Evolutionary conservation across 345 rosid species (phyloP).

Genomic region (Mercurialis annua): DNA sequence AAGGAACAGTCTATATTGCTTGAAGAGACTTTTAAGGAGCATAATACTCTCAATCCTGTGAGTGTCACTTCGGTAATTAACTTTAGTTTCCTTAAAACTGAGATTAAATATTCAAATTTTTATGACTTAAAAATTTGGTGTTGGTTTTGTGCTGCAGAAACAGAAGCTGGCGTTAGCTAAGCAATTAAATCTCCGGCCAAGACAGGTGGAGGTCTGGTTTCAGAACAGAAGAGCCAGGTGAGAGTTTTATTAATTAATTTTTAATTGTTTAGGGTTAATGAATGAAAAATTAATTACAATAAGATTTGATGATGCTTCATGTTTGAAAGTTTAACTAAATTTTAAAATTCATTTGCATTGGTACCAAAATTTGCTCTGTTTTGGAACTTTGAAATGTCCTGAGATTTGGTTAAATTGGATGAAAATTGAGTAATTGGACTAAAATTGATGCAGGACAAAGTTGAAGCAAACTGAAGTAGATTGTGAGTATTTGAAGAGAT

Average conservation of each 20-base stretch:
- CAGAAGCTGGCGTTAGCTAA: conserved; percentile 72
- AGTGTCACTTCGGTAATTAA: conserved; percentile 40
- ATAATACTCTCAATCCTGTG: conserved; percentile 82
- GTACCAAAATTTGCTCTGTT: neutral
- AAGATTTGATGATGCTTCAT: too few relatives aligned
- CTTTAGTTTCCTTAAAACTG: conserved; percentile 12
- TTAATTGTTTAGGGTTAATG: too few relatives aligned
- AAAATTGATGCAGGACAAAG: conserved; percentile 55
- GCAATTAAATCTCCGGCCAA: conserved; percentile 69
- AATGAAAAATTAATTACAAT: neutral
- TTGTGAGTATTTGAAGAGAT: conserved; percentile 70
- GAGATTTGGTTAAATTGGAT: neutral
- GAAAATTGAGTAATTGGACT: neutral
- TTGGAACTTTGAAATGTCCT: neutral
- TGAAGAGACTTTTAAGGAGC: conserved; percentile 85
- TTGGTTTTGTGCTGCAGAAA: conserved; percentile 44
- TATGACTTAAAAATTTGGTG: too few relatives aligned
- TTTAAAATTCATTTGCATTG: neutral
- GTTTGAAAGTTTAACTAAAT: too few relatives aligned
- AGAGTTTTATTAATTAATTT: conserved; percentile 4
- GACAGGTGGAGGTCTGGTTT: conserved; percentile 95
- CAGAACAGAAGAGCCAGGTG: conserved; percentile 93
- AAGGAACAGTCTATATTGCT: conserved; percentile 77
- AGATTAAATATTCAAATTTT: too few relatives aligned
- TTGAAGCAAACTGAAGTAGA: conserved; percentile 90